phyloP scores from a whole-genome alignment of 1,284 basidiomycete species.

The Anthracocystis setariae region DNA sequence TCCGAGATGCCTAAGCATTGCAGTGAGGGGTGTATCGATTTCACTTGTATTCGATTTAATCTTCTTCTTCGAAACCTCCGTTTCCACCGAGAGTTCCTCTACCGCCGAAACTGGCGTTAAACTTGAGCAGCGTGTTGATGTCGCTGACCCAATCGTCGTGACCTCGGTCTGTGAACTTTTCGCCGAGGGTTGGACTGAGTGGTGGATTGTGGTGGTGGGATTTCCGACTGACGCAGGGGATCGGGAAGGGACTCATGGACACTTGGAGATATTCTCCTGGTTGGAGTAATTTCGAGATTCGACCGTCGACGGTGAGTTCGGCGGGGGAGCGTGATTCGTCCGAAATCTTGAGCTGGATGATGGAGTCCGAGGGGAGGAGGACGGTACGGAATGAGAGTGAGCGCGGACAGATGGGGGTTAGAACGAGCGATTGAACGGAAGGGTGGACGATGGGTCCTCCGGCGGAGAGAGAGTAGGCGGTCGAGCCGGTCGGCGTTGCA shows the following conservation, averaged over 20 bases:
- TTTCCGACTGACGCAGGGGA: constrained; percentile 75
- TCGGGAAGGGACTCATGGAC: constrained; percentile 84
- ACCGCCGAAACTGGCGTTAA: constrained; percentile 65
- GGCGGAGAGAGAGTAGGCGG: constrained; percentile 93
- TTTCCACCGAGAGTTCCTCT: constrained; percentile 54
- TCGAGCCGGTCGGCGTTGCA: constrained; percentile 95
- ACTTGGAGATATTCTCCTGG: constrained; percentile 87
- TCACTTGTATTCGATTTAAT: constrained; percentile 1
- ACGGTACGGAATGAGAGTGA: constrained; percentile 91
- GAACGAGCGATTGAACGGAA: constrained; percentile 84
- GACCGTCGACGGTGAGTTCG: constrained; percentile 91
- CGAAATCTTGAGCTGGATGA: constrained; percentile 83
- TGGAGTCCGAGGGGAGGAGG: constrained; percentile 83
- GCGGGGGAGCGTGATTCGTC: constrained; percentile 84
- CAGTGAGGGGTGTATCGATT: not conserved
- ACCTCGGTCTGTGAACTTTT: constrained; percentile 71
- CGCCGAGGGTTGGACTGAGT: constrained; percentile 10
- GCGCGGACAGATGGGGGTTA: constrained; percentile 94
- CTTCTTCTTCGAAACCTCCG: constrained; percentile 49
- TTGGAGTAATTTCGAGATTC: constrained; percentile 80
- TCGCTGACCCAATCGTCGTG: constrained; percentile 95
- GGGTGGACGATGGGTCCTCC: constrained; percentile 97
- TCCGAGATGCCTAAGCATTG: constrained; percentile 11
- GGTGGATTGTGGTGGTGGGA: constrained; percentile 7
- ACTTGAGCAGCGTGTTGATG: constrained; percentile 75